phyloP scores from a whole-genome alignment of 1,284 basidiomycete species.

The Austroboletus niveus region DNA sequence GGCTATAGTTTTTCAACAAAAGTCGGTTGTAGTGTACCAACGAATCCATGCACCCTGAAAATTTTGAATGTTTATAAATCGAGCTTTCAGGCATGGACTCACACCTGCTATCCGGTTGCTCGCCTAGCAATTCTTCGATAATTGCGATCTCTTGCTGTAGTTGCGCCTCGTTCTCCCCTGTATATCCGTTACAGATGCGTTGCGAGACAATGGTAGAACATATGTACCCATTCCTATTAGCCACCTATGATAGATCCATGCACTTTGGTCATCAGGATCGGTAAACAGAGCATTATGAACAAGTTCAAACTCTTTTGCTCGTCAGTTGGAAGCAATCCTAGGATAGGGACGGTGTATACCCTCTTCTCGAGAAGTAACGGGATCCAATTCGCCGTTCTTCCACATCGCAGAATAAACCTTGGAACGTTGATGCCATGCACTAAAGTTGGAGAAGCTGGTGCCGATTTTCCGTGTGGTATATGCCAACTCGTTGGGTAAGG shows the following conservation, averaged over 20 bases:
- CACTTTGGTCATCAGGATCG: slow-evolving; percentile 93
- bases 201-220: slow-evolving; percentile 10
- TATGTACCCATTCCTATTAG: slow-evolving; percentile 71
- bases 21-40: slow-evolving; percentile 79
- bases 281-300: slow-evolving; percentile 95
- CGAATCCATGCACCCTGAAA: slow-evolving; percentile 88
- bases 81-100: slow-evolving; percentile 26
- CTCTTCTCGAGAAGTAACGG: slow-evolving; percentile 55
- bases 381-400: slow-evolving; percentile 53
- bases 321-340: not conserved
- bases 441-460: slow-evolving; percentile 95
- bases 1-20: slow-evolving; percentile 45
- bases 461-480: slow-evolving; percentile 93
- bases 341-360: slow-evolving; percentile 42
- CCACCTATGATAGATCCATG: slow-evolving; percentile 99
- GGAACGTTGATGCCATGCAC: slow-evolving; percentile 97
- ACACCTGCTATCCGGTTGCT: slow-evolving; percentile 96
- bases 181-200: not conserved
- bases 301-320: slow-evolving; percentile 78
- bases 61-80: not conserved
- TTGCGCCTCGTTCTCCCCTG: slow-evolving; percentile 55
- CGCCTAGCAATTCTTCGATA: slow-evolving; percentile 85
- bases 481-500: slow-evolving; percentile 61
- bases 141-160: slow-evolving; percentile 77
- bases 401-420: slow-evolving; percentile 77